phyloP scores from a whole-genome alignment of 2,329 filamentous ascomycete genomes.

The Diaporthe nobilis region DNA sequence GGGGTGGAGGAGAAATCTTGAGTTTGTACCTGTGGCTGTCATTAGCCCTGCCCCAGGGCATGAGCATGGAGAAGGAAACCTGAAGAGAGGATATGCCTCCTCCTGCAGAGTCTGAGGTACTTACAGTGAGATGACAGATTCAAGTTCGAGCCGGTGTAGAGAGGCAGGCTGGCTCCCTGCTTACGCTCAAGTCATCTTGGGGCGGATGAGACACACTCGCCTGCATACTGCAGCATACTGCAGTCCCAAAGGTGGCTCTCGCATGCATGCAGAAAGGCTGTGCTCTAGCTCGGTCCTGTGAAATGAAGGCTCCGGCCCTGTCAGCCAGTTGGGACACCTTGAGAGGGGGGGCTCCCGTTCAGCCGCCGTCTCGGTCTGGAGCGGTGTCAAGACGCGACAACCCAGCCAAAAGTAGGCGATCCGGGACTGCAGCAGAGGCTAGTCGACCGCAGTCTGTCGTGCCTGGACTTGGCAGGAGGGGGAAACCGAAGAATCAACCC shows the following conservation, averaged over 20 bases:
- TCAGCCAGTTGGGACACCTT: constrained; percentile 10
- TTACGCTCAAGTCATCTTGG: constrained; percentile 12
- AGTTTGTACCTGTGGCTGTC: not conserved
- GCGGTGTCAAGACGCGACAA: constrained; percentile 18
- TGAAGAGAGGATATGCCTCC: not conserved
- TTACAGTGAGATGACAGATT: not conserved
- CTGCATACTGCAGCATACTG: constrained; percentile 12
- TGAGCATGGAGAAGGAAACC: not conserved
- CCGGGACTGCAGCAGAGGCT: constrained; percentile 6
- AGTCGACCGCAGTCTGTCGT: constrained; percentile 25
- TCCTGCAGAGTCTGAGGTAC: not conserved
- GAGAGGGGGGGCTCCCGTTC: not conserved
- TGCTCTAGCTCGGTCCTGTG: constrained; percentile 31
- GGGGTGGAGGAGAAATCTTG: not conserved
- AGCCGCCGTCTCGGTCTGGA: constrained; percentile 28
- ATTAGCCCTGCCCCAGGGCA: not conserved
- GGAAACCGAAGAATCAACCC: constrained; percentile 18
- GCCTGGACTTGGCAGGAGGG: constrained; percentile 33
- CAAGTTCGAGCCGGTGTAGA: constrained; percentile 1
- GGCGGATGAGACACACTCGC: constrained; percentile 9
- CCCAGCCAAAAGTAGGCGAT: not conserved
- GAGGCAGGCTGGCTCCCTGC: constrained; percentile 11
- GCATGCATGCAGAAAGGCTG: constrained; percentile 30
- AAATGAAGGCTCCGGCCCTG: constrained; percentile 26
- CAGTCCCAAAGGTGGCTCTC: constrained; percentile 14